Percentiles rank a stretch among this genome's conserved stretches.
These are phyloP conservation scores for Colletotrichum tanaceti DNA, from an alignment of 2,329 filamentous ascomycete species.

Conservation along the genomic window DNA sequence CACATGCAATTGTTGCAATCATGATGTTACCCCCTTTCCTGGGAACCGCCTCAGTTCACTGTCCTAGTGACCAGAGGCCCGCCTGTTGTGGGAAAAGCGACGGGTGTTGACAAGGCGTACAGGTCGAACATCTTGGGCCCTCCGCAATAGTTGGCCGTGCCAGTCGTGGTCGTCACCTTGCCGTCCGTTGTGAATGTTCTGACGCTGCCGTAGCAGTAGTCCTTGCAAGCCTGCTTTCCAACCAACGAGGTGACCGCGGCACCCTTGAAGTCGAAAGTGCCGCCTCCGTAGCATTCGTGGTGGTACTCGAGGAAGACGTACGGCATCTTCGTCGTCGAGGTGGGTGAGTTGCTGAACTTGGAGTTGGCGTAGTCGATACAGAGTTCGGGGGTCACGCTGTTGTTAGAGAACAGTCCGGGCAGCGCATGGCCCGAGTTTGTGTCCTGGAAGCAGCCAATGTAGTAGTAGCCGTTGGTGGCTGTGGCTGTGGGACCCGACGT, in stretches of 20 bases:
- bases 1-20: conserved; percentile 4
- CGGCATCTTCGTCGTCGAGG: conserved; percentile 44
- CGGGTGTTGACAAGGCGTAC: conserved; percentile 44
- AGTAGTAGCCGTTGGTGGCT: conserved; percentile 46
- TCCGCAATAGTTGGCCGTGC: conserved; percentile 48
- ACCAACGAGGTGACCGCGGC: conserved; percentile 44
- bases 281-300: conserved; percentile 49
- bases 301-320: conserved; percentile 51
- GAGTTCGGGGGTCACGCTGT: conserved; percentile 50
- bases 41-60: conserved; percentile 1
- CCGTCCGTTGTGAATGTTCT: conserved; percentile 42
- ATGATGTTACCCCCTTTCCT: too few species aligned
- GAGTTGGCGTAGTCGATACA: conserved; percentile 49
- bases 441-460: conserved; percentile 48
- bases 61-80: conserved; percentile 40
- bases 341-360: conserved; percentile 44
- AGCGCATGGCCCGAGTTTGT: conserved; percentile 46
- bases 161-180: conserved; percentile 43
- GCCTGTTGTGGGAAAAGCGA: conserved; percentile 43
- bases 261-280: conserved; percentile 43
- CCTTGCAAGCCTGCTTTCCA: conserved; percentile 48
- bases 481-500: conserved; percentile 39
- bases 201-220: conserved; percentile 46
- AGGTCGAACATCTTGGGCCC: conserved; percentile 50
- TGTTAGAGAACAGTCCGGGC: conserved; percentile 47